Conservation (phyloP, 2,329 filamentous ascomycete species). For the Microcyclospora tardicrescens region DNA sequence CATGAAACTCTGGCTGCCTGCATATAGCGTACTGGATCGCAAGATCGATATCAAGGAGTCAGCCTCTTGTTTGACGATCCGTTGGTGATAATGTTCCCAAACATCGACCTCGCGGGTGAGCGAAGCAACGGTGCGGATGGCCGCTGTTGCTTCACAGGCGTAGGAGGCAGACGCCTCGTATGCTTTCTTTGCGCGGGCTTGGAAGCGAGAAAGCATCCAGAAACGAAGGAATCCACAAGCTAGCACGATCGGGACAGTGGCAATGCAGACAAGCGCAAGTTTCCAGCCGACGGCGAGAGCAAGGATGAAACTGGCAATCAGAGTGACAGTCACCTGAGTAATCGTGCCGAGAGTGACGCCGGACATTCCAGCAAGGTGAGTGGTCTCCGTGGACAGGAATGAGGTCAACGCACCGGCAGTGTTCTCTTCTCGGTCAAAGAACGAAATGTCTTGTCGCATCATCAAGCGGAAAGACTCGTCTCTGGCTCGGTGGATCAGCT, state of each 20-base stretch:
- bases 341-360: conserved; percentile 81
- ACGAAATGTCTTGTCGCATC: conserved; percentile 82
- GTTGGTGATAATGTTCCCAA: conserved; percentile 53
- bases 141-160: conserved; percentile 85
- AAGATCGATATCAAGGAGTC: conserved; percentile 59
- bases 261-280: conserved; percentile 66
- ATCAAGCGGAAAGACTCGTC: conserved; percentile 74
- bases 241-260: conserved; percentile 64
- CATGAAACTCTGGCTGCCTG: conserved; percentile 68
- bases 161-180: conserved; percentile 73
- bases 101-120: conserved; percentile 81
- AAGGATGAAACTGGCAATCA: conserved; percentile 59
- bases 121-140: conserved; percentile 85
- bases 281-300: conserved; percentile 76
- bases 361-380: conserved; percentile 74
- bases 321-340: conserved; percentile 64
- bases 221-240: conserved; percentile 80
- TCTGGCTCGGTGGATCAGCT: conserved; percentile 69
- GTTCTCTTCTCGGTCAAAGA: conserved; percentile 84
- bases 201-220: conserved; percentile 68
- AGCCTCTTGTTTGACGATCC: conserved; percentile 53
- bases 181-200: conserved; percentile 62
- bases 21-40: conserved; percentile 67
- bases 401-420: conserved; percentile 78
- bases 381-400: conserved; percentile 80